phyloP scores from a whole-genome alignment of 306 rosid genomes.

The Urtica urens region DNA sequence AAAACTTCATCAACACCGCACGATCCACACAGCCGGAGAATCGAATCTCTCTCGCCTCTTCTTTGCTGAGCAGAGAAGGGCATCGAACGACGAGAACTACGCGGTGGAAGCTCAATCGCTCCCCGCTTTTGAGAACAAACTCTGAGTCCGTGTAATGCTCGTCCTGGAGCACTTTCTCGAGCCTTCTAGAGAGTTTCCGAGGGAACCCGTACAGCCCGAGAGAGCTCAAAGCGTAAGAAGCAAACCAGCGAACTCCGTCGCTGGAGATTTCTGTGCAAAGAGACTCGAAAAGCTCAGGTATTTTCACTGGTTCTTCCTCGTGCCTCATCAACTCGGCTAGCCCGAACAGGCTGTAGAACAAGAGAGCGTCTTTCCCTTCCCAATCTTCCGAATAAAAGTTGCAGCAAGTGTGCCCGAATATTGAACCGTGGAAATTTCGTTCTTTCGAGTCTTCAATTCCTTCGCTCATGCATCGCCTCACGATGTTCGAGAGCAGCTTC shows the following conservation, averaged over 20 bases:
- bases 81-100: conserved; percentile 62
- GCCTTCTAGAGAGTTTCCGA: conserved; percentile 45
- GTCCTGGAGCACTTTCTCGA: conserved; percentile 45
- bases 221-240: conserved; percentile 50
- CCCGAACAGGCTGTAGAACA: conserved; percentile 59
- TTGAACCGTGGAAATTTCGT: conserved; percentile 38
- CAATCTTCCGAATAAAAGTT: conserved; percentile 40
- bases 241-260: conserved; percentile 66
- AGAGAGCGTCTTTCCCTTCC: conserved; percentile 58
- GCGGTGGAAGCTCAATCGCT: conserved; percentile 50
- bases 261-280: conserved; percentile 34
- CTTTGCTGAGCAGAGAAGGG: conserved; percentile 38
- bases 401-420: conserved; percentile 52
- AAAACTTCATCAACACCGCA: conserved; percentile 45
- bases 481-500: conserved; percentile 27
- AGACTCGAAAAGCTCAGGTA: conserved; percentile 34
- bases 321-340: conserved; percentile 52
- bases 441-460: too few relatives aligned
- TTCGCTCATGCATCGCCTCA: conserved; percentile 48
- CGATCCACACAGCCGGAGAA: conserved; percentile 59
- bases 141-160: conserved; percentile 44
- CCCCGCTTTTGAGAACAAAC: conserved; percentile 41
- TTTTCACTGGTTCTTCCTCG: conserved; percentile 19
- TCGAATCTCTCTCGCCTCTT: conserved; percentile 35
- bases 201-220: conserved; percentile 78